Evolutionary conservation across 73 alveolate species (phyloP).

Genomic region (Tetrahymena thermophila): DNA sequence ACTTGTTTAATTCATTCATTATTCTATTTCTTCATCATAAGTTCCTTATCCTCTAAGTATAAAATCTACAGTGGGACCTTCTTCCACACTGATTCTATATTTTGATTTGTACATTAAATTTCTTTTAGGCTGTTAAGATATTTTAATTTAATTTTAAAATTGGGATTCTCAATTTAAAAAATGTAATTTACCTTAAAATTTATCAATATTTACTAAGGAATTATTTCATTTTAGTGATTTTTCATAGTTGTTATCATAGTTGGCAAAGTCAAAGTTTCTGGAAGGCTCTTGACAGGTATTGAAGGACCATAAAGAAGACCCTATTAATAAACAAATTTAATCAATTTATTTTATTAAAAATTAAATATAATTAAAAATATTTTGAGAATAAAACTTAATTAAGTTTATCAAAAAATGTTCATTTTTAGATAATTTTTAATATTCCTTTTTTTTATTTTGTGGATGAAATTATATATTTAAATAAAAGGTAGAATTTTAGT

Average conservation of each 20-base stretch:
- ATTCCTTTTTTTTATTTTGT: no score
- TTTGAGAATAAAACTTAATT: no score
- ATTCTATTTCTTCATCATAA: slow-evolving; percentile 67
- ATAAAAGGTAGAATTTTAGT: no score
- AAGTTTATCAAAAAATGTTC: no score
- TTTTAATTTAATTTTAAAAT: no score
- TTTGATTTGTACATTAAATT: slow-evolving; percentile 25
- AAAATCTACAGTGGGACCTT: slow-evolving; percentile 43
- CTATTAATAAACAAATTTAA: background rate
- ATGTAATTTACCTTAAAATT: slow-evolving; percentile 29
- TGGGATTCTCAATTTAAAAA: no score
- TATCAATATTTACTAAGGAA: slow-evolving; percentile 15
- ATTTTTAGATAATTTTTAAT: no score
- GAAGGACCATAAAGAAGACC: slow-evolving; percentile 46
- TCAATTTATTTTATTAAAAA: no score
- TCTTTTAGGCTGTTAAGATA: slow-evolving; percentile 9
- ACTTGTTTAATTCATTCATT: background rate
- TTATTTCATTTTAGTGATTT: slow-evolving; percentile 2
- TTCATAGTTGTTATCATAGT: slow-evolving; percentile 10
- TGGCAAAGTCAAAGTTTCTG: slow-evolving; percentile 36
- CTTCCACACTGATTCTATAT: slow-evolving; percentile 34
- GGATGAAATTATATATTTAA: no score
- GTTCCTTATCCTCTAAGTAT: slow-evolving; percentile 46
- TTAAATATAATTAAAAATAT: no score
- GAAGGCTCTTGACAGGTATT: slow-evolving; percentile 26